Evolutionary conservation across 192 early-diverging fungal species (phyloP).

Genomic region (Jimgerdemannia lactiflua): DNA sequence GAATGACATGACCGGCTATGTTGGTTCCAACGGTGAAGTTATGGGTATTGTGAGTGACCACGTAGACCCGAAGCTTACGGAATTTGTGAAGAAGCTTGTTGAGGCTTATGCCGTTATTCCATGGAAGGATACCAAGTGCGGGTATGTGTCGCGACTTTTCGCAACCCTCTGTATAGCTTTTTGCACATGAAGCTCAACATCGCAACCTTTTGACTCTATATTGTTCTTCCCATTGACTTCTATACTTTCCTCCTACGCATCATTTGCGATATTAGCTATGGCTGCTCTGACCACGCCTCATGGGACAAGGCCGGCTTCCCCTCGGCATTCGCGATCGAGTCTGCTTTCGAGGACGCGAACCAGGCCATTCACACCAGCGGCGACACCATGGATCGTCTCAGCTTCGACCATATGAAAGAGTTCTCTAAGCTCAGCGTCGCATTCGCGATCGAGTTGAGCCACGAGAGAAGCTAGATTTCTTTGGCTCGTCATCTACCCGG

Average conservation of each 20-base stretch:
- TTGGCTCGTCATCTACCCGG: not conserved
- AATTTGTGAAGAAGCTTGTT: conserved; percentile 54
- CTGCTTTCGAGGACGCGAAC: conserved; percentile 66
- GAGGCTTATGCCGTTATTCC: conserved; percentile 65
- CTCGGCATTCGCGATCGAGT: conserved; percentile 82
- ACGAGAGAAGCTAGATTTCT: conserved; percentile 13
- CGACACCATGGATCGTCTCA: conserved; percentile 74
- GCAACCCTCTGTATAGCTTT: too few species aligned
- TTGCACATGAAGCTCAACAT: too few species aligned
- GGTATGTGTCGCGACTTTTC: conserved; percentile 50
- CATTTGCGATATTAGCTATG: not conserved
- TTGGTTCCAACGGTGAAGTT: conserved; percentile 52
- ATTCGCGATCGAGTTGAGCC: conserved; percentile 83
- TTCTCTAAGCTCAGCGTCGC: conserved; percentile 82
- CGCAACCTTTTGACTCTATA: too few species aligned
- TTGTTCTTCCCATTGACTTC: too few species aligned
- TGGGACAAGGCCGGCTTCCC: conserved; percentile 89
- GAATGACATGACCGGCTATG: conserved; percentile 94
- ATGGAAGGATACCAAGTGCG: conserved; percentile 75
- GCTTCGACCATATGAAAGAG: conserved; percentile 86
- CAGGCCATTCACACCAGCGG: conserved; percentile 80
- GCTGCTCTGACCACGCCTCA: conserved; percentile 86
- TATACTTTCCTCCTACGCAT: too few species aligned
- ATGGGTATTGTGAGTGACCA: conserved; percentile 85
- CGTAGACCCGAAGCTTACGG: conserved; percentile 60